Conservation (phyloP, 2,329 filamentous ascomycete genomes). For the Exophiala mesophila region DNA sequence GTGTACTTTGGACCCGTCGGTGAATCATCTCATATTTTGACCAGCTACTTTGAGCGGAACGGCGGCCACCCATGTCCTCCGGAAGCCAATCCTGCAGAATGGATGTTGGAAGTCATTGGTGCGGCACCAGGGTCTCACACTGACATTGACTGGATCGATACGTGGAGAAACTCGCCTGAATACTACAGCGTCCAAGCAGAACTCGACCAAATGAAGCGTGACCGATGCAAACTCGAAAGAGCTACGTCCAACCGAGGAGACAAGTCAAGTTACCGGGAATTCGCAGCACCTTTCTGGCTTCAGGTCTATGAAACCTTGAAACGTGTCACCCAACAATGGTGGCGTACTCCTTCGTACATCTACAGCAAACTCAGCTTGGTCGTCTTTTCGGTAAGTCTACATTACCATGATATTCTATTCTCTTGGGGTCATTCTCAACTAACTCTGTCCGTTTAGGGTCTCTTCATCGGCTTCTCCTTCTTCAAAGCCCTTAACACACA, state of each 20-base stretch:
- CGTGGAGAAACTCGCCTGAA: slow-evolving; percentile 58
- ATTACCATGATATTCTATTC: neutral
- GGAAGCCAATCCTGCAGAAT: slow-evolving; percentile 70
- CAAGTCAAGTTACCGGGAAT: slow-evolving; percentile 64
- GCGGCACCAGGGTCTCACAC: slow-evolving; percentile 60
- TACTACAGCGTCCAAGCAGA: slow-evolving; percentile 51
- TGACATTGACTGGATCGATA: slow-evolving; percentile 61
- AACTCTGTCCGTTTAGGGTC: slow-evolving; percentile 40
- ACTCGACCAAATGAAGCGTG: slow-evolving; percentile 52
- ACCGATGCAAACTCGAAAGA: slow-evolving; percentile 39
- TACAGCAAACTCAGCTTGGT: slow-evolving; percentile 74
- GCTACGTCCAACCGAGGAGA: slow-evolving; percentile 42
- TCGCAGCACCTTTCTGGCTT: slow-evolving; percentile 66
- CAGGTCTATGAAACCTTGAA: slow-evolving; percentile 65
- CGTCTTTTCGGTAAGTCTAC: slow-evolving; percentile 40
- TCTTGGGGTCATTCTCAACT: slow-evolving; percentile 15
- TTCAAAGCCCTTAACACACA: slow-evolving; percentile 67
- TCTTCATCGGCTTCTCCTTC: slow-evolving; percentile 84
- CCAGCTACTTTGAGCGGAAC: slow-evolving; percentile 60
- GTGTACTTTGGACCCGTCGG: slow-evolving; percentile 68
- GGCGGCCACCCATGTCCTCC: slow-evolving; percentile 56
- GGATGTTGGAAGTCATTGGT: slow-evolving; percentile 59
- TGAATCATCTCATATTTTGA: slow-evolving; percentile 51
- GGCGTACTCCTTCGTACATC: slow-evolving; percentile 84
- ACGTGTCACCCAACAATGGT: slow-evolving; percentile 86